These are phyloP conservation scores for Anastatica hierochuntica DNA, from an alignment of 345 rosid species.

Conservation along the genomic window DNA sequence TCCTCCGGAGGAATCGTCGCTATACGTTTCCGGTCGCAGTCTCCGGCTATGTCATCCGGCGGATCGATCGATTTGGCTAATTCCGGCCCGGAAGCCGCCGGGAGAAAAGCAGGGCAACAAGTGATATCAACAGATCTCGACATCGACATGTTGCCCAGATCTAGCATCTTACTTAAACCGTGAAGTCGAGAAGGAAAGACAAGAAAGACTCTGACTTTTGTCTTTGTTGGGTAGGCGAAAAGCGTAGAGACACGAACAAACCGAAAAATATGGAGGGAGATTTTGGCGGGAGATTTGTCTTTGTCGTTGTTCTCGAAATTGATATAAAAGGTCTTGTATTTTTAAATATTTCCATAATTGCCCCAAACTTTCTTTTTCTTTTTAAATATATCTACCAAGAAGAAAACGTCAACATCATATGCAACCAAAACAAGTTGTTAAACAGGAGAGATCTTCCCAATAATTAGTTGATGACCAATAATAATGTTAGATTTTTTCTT, in stretches of 20 bases:
- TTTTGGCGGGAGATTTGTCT: slow-evolving; percentile 19
- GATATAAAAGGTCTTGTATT: not conserved
- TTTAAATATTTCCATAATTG: not conserved
- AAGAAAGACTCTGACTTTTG: not conserved
- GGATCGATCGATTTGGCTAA: slow-evolving; percentile 16
- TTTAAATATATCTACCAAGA: too few species aligned
- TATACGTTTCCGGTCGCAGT: slow-evolving; percentile 12
- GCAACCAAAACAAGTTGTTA: too few species aligned
- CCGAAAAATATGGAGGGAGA: slow-evolving; percentile 21
- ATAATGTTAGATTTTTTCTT: too few species aligned
- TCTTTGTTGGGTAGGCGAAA: not conserved
- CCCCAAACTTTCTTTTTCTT: not conserved
- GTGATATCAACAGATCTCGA: slow-evolving; percentile 34
- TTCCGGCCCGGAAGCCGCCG: slow-evolving; percentile 17
- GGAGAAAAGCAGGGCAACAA: slow-evolving; percentile 29
- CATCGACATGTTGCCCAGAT: slow-evolving; percentile 38
- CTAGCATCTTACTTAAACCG: slow-evolving; percentile 40
- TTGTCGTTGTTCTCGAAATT: not conserved
- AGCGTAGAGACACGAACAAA: not conserved
- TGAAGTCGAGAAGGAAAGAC: not conserved
- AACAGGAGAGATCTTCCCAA: too few species aligned
- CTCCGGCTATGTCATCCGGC: slow-evolving; percentile 22
- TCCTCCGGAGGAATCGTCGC: slow-evolving; percentile 5
- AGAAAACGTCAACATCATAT: too few species aligned
- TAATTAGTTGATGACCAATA: too few species aligned